These are phyloP conservation scores for Acidomyces sp. DNA, from an alignment of 495 filamentous ascomycete genomes.

Conservation along the genomic window DNA sequence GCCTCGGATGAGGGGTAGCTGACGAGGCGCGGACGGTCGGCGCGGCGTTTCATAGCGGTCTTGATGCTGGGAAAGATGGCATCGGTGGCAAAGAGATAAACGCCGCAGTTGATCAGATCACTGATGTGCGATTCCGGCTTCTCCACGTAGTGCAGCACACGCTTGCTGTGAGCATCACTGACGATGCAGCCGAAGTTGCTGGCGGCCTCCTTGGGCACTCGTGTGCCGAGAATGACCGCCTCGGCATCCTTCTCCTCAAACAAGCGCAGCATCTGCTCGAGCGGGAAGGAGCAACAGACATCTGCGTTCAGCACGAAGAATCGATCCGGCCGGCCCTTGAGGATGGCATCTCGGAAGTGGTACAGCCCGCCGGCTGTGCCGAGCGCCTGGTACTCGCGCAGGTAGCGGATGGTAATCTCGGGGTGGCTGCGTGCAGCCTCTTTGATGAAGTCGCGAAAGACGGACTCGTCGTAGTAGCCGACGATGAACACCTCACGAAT, in stretches of 20 bases:
- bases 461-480: conserved; percentile 94
- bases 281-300: conserved; percentile 97
- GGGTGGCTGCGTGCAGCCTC: conserved; percentile 73
- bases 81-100: conserved; percentile 92
- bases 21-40: conserved; percentile 75
- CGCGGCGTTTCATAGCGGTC: conserved; percentile 88
- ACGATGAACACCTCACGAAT: conserved; percentile 96
- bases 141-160: conserved; percentile 98
- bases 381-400: conserved; percentile 93
- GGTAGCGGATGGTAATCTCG: conserved; percentile 81
- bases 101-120: conserved; percentile 98
- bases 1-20: conserved; percentile 94
- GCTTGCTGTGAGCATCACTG: conserved; percentile 84
- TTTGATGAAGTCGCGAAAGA: conserved; percentile 97
- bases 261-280: conserved; percentile 85
- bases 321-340: conserved; percentile 87
- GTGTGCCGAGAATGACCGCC: conserved; percentile 90
- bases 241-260: conserved; percentile 94
- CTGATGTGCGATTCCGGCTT: conserved; percentile 98
- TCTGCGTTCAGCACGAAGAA: conserved; percentile 97
- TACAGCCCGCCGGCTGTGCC: conserved; percentile 95
- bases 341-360: conserved; percentile 98
- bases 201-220: conserved; percentile 82
- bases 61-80: conserved; percentile 94
- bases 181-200: conserved; percentile 98